These are phyloP conservation scores for Chaetomium sp. DNA, from an alignment of 2,329 filamentous ascomycete genomes.

Conservation along the genomic window DNA sequence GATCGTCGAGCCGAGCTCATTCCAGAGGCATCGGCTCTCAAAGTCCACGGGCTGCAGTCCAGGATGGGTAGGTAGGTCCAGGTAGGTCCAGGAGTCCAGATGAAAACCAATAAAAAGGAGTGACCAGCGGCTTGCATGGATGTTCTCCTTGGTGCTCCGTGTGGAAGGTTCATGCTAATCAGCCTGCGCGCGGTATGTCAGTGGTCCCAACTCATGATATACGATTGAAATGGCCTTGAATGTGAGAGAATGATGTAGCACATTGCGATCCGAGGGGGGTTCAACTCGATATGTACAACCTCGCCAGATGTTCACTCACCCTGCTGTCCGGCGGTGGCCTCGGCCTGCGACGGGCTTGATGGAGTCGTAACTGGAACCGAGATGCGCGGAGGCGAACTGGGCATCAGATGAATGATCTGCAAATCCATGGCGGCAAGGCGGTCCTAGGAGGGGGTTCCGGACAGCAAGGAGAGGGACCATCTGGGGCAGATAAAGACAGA, in stretches of 20 bases:
- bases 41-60: constrained; percentile 21
- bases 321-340: constrained; percentile 54
- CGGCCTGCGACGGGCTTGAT: constrained; percentile 39
- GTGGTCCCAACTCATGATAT: constrained; percentile 27
- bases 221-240: constrained; percentile 16
- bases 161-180: constrained; percentile 12
- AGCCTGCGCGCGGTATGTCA: constrained; percentile 32
- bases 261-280: constrained; percentile 43
- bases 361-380: constrained; percentile 30
- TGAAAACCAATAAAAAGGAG: constrained; percentile 4
- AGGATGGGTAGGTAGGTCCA: background rate
- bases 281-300: constrained; percentile 53
- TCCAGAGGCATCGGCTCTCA: constrained; percentile 1
- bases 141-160: constrained; percentile 5
- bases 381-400: constrained; percentile 20
- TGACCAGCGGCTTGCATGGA: constrained; percentile 7
- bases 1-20: background rate
- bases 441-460: constrained; percentile 42
- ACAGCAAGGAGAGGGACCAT: constrained; percentile 45
- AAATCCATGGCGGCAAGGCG: constrained; percentile 35
- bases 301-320: constrained; percentile 52
- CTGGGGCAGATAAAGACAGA: constrained; percentile 33
- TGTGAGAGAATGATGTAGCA: constrained; percentile 31
- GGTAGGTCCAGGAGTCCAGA: constrained; percentile 9
- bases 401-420: constrained; percentile 18